phyloP scores from a whole-genome alignment of 257 asterid genomes.

The Solanum tacnaense region DNA sequence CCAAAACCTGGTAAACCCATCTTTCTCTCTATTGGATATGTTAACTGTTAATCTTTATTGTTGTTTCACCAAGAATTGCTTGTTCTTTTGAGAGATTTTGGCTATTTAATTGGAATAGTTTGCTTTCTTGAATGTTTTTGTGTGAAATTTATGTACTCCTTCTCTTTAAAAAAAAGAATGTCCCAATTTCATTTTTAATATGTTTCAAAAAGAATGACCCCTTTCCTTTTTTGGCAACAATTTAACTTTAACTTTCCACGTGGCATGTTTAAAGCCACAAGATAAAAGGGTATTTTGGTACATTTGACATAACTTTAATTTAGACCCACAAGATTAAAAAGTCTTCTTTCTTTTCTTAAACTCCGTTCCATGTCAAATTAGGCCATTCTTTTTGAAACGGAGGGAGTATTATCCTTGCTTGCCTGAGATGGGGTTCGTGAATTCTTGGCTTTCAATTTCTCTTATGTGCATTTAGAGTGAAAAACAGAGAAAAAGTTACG shows the following conservation, averaged over 20 bases:
- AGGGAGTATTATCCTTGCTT: neutral
- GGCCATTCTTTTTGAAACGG: too few species aligned
- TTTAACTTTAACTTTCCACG: too few species aligned
- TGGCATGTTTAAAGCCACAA: too few species aligned
- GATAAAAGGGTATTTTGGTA: too few species aligned
- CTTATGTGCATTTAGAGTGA: neutral
- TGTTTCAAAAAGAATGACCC: too few species aligned
- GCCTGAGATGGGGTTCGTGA: neutral
- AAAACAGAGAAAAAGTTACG: neutral
- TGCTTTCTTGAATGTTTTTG: neutral
- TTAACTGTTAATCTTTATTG: neutral
- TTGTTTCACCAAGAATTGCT: neutral
- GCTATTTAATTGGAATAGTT: neutral
- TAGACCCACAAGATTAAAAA: too few species aligned
- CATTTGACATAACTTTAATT: too few species aligned
- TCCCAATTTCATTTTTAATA: too few species aligned
- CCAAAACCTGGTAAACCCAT: conserved; percentile 32
- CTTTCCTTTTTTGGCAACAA: too few species aligned
- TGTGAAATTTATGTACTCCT: neutral
- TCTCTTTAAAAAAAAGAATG: too few species aligned
- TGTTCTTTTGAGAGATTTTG: neutral
- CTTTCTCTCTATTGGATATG: neutral
- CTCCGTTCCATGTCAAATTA: too few species aligned
- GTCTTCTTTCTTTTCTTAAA: too few species aligned
- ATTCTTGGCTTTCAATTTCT: neutral